Conservation (phyloP, 768 basidiomycete species). For the Suillus sp. region DNA sequence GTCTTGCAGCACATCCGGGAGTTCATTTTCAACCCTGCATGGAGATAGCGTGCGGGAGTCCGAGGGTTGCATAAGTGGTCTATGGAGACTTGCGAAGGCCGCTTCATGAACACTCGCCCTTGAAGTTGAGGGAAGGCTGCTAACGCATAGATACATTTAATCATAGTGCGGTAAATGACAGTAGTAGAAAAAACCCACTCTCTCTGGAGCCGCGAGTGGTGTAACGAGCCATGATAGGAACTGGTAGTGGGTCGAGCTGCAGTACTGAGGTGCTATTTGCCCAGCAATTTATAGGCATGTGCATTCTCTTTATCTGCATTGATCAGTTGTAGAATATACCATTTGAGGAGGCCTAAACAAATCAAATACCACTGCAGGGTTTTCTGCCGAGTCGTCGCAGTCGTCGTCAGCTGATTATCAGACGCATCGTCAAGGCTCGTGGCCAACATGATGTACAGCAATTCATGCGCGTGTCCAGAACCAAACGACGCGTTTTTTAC, state of each 20-base stretch:
- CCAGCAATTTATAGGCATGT: neutral
- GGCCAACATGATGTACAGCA: constrained; percentile 2
- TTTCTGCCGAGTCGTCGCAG: neutral
- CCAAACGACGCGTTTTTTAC: neutral
- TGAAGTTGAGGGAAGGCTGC: neutral
- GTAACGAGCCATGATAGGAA: neutral
- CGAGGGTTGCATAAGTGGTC: neutral
- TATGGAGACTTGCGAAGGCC: neutral
- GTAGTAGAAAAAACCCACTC: neutral
- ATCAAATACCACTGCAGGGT: neutral
- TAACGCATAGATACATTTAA: neutral
- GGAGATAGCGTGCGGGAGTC: neutral
- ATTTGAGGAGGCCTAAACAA: neutral
- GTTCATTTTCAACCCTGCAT: neutral
- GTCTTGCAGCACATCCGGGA: neutral
- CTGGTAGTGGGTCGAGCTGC: neutral
- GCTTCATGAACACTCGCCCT: neutral
- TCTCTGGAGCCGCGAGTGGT: neutral
- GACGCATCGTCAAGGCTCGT: constrained; percentile 1
- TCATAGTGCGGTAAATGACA: neutral
- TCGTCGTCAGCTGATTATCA: constrained; percentile 1
- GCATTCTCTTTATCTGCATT: neutral
- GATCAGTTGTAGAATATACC: neutral
- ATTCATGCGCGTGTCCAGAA: neutral
- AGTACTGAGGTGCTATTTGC: neutral